phyloP scores from a whole-genome alignment of 2,329 filamentous ascomycete genomes.

The Seiridium unicorne region DNA sequence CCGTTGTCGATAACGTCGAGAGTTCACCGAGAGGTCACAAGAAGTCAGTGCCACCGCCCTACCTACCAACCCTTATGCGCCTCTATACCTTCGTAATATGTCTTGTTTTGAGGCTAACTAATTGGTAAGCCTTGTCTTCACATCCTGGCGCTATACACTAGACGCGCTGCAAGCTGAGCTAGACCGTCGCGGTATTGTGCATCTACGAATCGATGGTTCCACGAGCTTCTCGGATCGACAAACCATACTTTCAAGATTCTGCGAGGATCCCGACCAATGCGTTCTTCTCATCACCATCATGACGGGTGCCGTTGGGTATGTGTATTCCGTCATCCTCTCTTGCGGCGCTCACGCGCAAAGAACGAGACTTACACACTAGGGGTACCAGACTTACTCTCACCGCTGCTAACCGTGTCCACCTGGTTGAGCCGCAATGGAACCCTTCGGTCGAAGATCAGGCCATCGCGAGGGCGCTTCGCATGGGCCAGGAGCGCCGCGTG shows the following conservation, averaged over 20 bases:
- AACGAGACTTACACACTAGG: background rate
- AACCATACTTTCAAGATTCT: background rate
- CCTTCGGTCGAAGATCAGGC: background rate
- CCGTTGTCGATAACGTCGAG: background rate
- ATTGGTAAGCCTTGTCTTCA: background rate
- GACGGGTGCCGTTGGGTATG: background rate
- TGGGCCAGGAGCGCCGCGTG: background rate
- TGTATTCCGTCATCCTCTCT: background rate
- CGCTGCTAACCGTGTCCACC: background rate
- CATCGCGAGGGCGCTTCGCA: background rate
- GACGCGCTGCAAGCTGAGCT: background rate
- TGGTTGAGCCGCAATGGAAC: background rate
- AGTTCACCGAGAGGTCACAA: background rate
- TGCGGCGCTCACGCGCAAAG: background rate
- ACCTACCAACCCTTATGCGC: too few species aligned
- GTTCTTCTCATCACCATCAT: background rate
- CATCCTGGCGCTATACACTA: background rate
- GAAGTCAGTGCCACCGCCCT: background rate
- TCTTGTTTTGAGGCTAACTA: background rate
- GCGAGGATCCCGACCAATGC: background rate
- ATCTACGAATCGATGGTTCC: background rate
- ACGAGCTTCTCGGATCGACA: background rate
- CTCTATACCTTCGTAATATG: background rate
- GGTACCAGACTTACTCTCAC: background rate
- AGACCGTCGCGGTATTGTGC: background rate